Evolutionary conservation across 2,329 filamentous ascomycete genomes (phyloP), one percentile per base, ranked within the genome.

Genomic region (Thielaviopsis ethacetica): DNA sequence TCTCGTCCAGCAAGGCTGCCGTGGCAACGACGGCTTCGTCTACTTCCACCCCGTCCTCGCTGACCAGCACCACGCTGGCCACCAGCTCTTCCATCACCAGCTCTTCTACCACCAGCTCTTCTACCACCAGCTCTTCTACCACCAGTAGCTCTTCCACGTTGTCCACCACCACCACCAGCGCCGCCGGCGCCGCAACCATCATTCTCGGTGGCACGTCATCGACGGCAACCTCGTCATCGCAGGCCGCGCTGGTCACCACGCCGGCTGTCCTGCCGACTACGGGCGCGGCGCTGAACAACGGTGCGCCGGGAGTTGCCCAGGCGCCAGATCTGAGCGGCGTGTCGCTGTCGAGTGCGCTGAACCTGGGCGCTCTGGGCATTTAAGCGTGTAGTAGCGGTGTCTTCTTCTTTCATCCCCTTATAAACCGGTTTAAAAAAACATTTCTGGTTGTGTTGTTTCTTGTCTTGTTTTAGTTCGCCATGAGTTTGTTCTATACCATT

Each of bases 311-410:
- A 7, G 22, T 47, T 1, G 54, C 30, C 24, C 17, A 17, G 3
- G 34, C 65, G 0, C 70, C 75, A 59, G 67, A 75, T 61, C 61
- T 75, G 9, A 71, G 68, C 34, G 72, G 71, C 9, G 59, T 76
- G 60, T 69, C 66, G 6, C 66, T 78, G 54, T 72, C 68, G 63
- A 77, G 71, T 59, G 65, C 69, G 53, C 65, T 78, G 50, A 68
- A 73, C 55, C 66, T 78, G 12, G 76, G 75, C 30, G 76, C 72
- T 59, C 65, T 77, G n/a, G 61, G 58, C 41, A 5, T 15, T 17
- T 34, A 34, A 22, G 53, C 15, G 30, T 47, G 50, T 30, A 19
- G 44, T 34, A 38, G 15, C 13, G 1, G 38, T n/a, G 10, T 1
- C 7, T 15, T n/a, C 10, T 44, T 44, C 17, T 17, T 44, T 44